Conservation (phyloP, 495 filamentous ascomycete species). For the Massariosphaeria phaeospora region DNA sequence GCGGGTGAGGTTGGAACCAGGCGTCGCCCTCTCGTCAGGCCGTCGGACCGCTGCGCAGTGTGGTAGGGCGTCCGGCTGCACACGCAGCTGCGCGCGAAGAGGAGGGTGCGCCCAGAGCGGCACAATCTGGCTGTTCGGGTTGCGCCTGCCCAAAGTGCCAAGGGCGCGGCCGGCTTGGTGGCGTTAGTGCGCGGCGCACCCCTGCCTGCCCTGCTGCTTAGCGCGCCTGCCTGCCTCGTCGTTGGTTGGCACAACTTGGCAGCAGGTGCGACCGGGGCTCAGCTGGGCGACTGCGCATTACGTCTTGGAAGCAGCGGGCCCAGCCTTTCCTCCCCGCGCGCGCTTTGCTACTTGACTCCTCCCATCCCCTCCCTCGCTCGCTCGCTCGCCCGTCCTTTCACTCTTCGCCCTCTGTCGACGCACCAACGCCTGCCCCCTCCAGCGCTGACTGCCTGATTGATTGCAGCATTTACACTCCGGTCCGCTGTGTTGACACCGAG, state of each 20-base stretch:
- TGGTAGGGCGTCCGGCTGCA: neutral
- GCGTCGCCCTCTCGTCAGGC: neutral
- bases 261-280: too few species aligned
- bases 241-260: too few species aligned
- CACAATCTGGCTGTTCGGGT: conserved; percentile 9
- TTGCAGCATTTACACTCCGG: neutral
- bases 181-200: neutral
- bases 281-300: too few species aligned
- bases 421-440: neutral
- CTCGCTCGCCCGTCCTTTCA: too few species aligned
- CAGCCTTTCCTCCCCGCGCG: conserved; percentile 15
- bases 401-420: too few species aligned
- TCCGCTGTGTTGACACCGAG: neutral
- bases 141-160: neutral
- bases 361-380: conserved; percentile 2
- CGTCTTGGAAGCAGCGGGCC: conserved; percentile 1
- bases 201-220: neutral
- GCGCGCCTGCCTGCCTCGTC: too few species aligned
- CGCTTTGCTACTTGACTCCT: conserved; percentile 15
- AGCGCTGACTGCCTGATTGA: conserved; percentile 1
- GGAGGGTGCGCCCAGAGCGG: neutral
- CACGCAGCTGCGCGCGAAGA: neutral
- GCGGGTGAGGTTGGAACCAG: neutral
- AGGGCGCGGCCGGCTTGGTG: conserved; percentile 2
- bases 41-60: neutral